Conservation (phyloP, 768 basidiomycete species). For the Russula lepida region DNA sequence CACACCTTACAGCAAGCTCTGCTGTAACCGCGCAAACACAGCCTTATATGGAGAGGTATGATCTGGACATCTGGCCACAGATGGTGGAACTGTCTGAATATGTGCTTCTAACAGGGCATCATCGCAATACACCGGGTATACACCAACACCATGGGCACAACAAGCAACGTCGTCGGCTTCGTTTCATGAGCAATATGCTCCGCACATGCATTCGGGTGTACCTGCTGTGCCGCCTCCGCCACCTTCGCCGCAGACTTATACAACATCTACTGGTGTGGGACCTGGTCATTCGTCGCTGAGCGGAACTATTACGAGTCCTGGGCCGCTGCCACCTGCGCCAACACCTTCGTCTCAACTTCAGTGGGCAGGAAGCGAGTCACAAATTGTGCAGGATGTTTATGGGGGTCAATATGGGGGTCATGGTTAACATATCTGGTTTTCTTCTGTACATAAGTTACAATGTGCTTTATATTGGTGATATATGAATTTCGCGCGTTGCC, state of each 20-base stretch:
- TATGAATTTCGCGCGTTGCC: slow-evolving; percentile 1
- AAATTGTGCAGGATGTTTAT: slow-evolving; percentile 14
- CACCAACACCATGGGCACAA: background rate
- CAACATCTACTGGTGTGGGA: background rate
- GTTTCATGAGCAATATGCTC: background rate
- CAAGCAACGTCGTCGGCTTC: background rate
- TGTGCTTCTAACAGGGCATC: background rate
- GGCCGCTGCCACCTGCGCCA: slow-evolving; percentile 6
- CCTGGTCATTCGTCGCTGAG: background rate
- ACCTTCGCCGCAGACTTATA: background rate
- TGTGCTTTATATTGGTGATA: background rate
- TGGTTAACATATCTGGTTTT: background rate
- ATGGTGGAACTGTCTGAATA: background rate
- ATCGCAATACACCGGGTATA: slow-evolving; percentile 2
- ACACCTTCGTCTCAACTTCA: background rate
- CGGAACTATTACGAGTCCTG: background rate
- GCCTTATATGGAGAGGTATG: slow-evolving; percentile 5
- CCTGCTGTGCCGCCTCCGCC: background rate
- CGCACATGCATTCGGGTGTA: background rate
- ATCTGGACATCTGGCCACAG: background rate
- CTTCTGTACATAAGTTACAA: no score
- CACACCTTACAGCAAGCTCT: slow-evolving; percentile 29
- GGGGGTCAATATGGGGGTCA: background rate
- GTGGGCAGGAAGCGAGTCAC: slow-evolving; percentile 12
- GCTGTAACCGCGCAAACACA: background rate